Evolutionary conservation across 768 basidiomycete genomes (phyloP).

Genomic region (Phlebiopsis flavidoalba): DNA sequence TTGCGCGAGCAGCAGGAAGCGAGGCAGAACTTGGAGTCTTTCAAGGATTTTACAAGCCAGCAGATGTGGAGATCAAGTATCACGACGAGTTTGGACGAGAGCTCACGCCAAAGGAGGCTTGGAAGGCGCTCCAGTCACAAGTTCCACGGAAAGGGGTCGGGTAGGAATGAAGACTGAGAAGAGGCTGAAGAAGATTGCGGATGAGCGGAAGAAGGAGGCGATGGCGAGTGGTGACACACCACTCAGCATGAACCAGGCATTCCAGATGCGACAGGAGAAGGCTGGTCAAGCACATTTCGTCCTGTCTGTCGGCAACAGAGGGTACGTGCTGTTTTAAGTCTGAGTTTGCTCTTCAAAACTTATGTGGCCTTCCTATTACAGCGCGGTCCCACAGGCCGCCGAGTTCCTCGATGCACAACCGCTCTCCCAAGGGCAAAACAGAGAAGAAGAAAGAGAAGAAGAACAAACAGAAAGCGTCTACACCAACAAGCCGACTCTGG

Average conservation of each 20-base stretch:
- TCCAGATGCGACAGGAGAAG: conserved; percentile 90
- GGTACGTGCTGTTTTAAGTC: conserved; percentile 43
- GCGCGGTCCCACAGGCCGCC: conserved; percentile 81
- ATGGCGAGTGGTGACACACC: conserved; percentile 97
- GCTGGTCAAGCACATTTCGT: conserved; percentile 96
- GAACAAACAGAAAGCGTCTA: conserved; percentile 48
- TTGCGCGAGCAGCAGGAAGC: conserved; percentile 89
- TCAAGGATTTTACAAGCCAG: conserved; percentile 94
- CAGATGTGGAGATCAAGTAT: conserved; percentile 92
- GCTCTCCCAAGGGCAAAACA: conserved; percentile 76
- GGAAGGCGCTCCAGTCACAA: conserved; percentile 97
- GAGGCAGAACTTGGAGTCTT: conserved; percentile 71
- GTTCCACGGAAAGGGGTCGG: conserved; percentile 97
- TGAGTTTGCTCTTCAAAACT: conserved; percentile 1
- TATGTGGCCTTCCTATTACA: conserved; percentile 26
- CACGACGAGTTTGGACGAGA: conserved; percentile 92
- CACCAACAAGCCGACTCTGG: conserved; percentile 48
- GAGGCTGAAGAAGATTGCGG: conserved; percentile 92
- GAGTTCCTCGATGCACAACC: conserved; percentile 81
- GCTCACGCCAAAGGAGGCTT: conserved; percentile 92
- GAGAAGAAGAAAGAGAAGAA: conserved; percentile 81
- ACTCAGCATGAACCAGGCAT: conserved; percentile 90
- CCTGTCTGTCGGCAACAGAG: conserved; percentile 88
- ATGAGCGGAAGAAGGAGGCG: conserved; percentile 90
- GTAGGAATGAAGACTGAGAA: conserved; percentile 98